These are phyloP conservation scores for Fusarium cicatricum DNA, from an alignment of 2,329 filamentous ascomycete genomes.

Conservation along the genomic window DNA sequence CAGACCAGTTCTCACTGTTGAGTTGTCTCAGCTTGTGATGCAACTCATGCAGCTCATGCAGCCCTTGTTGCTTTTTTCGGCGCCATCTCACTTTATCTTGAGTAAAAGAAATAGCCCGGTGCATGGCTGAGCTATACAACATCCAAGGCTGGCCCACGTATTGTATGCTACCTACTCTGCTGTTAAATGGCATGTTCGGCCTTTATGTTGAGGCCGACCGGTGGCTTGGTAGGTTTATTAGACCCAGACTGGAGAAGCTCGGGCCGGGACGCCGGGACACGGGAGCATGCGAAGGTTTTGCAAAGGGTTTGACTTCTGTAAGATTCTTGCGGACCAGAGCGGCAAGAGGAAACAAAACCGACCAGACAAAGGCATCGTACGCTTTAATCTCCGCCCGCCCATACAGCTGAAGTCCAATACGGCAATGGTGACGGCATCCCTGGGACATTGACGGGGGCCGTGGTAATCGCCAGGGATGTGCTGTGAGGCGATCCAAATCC, in stretches of 20 bases:
- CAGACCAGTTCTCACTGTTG: not conserved
- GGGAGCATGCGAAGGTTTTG: not conserved
- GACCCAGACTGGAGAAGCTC: not conserved
- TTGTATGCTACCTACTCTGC: conserved; percentile 4
- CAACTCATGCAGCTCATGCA: not conserved
- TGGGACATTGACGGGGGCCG: conserved; percentile 9
- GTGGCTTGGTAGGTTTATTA: not conserved
- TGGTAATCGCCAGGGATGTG: conserved; percentile 22
- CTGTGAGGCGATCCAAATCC: conserved; percentile 23
- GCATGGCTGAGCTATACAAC: not conserved
- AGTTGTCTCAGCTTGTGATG: conserved; percentile 2
- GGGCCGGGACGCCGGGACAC: not conserved
- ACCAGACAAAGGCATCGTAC: not conserved
- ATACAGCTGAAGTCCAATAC: conserved; percentile 16
- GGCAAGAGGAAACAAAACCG: conserved; percentile 3
- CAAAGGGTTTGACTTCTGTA: not conserved
- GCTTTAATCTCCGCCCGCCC: conserved; percentile 6
- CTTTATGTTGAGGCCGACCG: conserved; percentile 3
- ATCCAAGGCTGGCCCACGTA: conserved; percentile 15
- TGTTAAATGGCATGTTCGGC: conserved; percentile 17
- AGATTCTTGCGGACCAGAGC: conserved; percentile 2
- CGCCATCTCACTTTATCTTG: conserved; percentile 3
- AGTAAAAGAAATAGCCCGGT: conserved; percentile 6
- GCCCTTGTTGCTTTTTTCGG: conserved; percentile 9
- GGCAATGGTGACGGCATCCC: conserved; percentile 21